Conservation (phyloP, 2,329 filamentous ascomycete genomes). For the Epicoccum sorghinum region DNA sequence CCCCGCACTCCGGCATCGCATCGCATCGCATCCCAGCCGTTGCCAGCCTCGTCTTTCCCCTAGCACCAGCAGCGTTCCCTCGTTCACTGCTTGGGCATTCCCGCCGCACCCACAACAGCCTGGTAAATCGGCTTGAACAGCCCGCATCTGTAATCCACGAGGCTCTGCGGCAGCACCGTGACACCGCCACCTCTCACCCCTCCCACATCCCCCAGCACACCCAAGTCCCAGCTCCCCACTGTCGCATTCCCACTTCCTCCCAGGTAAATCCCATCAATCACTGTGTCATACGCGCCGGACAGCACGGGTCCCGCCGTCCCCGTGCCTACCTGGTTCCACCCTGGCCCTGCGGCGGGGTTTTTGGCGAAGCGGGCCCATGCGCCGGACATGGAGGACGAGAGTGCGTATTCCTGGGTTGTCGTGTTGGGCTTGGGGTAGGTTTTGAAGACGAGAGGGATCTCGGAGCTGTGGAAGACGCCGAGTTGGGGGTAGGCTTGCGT, state of each 20-base stretch:
- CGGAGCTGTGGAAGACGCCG: conserved; percentile 31
- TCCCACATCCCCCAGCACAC: conserved; percentile 26
- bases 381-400: conserved; percentile 27
- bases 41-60: background rate
- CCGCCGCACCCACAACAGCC: conserved; percentile 19
- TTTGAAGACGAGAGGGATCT: conserved; percentile 33
- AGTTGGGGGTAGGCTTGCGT: conserved; percentile 20
- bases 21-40: background rate
- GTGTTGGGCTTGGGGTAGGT: conserved; percentile 24
- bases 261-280: conserved; percentile 10
- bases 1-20: conserved; percentile 14
- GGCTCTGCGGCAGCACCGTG: conserved; percentile 22
- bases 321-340: conserved; percentile 31
- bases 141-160: conserved; percentile 23
- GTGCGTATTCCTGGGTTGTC: conserved; percentile 28
- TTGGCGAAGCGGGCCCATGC: conserved; percentile 39
- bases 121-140: conserved; percentile 24
- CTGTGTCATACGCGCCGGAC: conserved; percentile 20
- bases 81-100: conserved; percentile 12
- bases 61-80: too few relatives aligned
- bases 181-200: conserved; percentile 23
- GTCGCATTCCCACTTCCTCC: conserved; percentile 8
- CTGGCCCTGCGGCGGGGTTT: conserved; percentile 31
- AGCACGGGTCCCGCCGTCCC: conserved; percentile 20
- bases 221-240: conserved; percentile 23